Base-by-base conservation (phyloP, 306 rosid genomes). In the Cucurbita ficifolia region DNA sequence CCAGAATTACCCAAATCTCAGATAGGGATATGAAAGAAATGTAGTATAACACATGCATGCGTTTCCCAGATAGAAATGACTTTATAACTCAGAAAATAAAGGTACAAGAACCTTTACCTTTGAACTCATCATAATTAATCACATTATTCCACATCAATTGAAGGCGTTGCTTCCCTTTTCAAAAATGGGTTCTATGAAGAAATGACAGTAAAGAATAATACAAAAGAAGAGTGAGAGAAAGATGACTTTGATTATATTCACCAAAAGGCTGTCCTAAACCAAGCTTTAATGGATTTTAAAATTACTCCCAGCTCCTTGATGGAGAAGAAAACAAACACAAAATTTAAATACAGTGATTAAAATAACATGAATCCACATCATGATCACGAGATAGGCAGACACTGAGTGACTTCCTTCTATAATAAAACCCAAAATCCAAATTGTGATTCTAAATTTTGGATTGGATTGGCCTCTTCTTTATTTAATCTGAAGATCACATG, bases 241-340 rank as follows among this genome's bases (percentile, higher is more conserved):
- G 18, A 75, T 51, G 55, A 60, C 33, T 35, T 71, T 76, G 40
- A 74, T 43, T 14, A 49, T 49, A n/a, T 4, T 38, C 77, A 58
- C 76, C 77, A 72, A 83, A 83, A 75, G 89, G 89, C 80, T 82
- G 91, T 80, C 64, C 77, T 56, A 63, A 70, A 24, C 81, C 64
- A 58, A 77, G 76, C 68, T 80, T 75, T 75, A 74, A 67, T 81
- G 80, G 65, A 39, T 62, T 70, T 78, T 75, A 76, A 77, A 78
- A 71, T 18, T 45, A 75, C 21, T 14, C 17, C 76, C 71, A 18
- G 36, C 57, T 17, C 69, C 48, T 18, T 19, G 14, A 24, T 12
- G 56, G 35, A 69, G 59, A 50, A 70, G 10, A 35, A 50, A 70
- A 22, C 46, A 33, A 51, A 50, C 10, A 51, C 22, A 35, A 38